Conservation (phyloP, 1,139 yeast genomes). For the Spathaspora sp. region DNA sequence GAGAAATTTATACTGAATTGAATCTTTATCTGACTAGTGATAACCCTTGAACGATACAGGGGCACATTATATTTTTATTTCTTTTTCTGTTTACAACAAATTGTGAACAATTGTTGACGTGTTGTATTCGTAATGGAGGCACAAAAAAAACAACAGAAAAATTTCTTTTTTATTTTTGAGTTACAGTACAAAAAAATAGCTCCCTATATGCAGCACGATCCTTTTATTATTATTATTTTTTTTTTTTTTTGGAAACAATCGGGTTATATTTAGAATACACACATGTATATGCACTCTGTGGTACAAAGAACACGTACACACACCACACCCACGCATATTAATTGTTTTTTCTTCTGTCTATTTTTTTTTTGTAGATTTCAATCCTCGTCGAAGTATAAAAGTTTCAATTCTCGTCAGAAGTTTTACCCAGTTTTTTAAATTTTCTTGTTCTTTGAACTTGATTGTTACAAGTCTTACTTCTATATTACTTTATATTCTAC, state of each 20-base stretch:
- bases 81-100: too few relatives aligned
- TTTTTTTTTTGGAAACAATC: not conserved
- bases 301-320: not conserved
- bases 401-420: not conserved
- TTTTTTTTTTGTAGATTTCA: not conserved
- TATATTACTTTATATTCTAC: not conserved
- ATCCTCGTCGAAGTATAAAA: not conserved
- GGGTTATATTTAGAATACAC: not conserved
- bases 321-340: not conserved
- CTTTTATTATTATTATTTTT: too few relatives aligned
- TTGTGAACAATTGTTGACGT: not conserved
- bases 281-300: not conserved
- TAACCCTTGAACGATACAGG: not conserved
- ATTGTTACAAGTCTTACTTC: not conserved
- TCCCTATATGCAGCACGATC: not conserved
- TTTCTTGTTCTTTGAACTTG: constrained; percentile 4
- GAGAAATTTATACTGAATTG: too few relatives aligned
- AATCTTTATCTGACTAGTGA: too few relatives aligned
- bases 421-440: not conserved
- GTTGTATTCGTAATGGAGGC: not conserved
- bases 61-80: not conserved
- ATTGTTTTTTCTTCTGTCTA: too few relatives aligned
- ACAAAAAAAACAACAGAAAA: not conserved
- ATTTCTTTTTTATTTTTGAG: not conserved
- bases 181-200: not conserved